Percentiles rank a stretch among this genome's conserved stretches.
These are phyloP conservation scores for Sophora flavescens DNA, from an alignment of 306 rosid species.

Conservation along the genomic window DNA sequence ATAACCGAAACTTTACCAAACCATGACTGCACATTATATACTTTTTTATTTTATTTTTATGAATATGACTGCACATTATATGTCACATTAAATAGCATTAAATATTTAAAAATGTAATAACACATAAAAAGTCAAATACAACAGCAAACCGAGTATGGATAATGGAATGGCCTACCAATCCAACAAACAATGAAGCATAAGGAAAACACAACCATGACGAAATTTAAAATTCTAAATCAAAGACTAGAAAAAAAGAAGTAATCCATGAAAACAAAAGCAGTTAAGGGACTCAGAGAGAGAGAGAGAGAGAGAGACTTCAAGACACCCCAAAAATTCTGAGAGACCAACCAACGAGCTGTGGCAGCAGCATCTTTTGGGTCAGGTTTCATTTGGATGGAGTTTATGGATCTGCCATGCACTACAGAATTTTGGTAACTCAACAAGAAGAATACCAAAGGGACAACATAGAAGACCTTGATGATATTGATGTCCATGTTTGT, in stretches of 20 bases:
- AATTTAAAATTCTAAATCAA: too few relatives aligned
- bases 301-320: slow-evolving; percentile 55
- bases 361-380: slow-evolving; percentile 63
- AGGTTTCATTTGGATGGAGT: slow-evolving; percentile 55
- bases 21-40: background rate
- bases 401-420: slow-evolving; percentile 47
- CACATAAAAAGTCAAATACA: too few relatives aligned
- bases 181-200: too few relatives aligned
- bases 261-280: background rate
- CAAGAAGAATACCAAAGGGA: slow-evolving; percentile 33
- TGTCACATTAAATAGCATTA: background rate
- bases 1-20: background rate
- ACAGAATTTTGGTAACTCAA: slow-evolving; percentile 35
- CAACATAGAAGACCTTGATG: background rate
- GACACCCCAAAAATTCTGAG: slow-evolving; percentile 74
- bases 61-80: too few relatives aligned
- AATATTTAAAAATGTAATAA: background rate
- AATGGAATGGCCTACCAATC: too few relatives aligned
- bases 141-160: too few relatives aligned
- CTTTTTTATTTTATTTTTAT: too few relatives aligned
- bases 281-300: background rate
- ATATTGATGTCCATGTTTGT: slow-evolving; percentile 18
- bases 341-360: slow-evolving; percentile 80
- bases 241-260: too few relatives aligned
- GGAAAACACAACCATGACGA: too few relatives aligned